Percentiles rank a stretch among this genome's conserved stretches.
Evolutionary conservation across 352 stramenopile genomes (phyloP).

Genomic region (Pilasporangium apinafurcum): DNA sequence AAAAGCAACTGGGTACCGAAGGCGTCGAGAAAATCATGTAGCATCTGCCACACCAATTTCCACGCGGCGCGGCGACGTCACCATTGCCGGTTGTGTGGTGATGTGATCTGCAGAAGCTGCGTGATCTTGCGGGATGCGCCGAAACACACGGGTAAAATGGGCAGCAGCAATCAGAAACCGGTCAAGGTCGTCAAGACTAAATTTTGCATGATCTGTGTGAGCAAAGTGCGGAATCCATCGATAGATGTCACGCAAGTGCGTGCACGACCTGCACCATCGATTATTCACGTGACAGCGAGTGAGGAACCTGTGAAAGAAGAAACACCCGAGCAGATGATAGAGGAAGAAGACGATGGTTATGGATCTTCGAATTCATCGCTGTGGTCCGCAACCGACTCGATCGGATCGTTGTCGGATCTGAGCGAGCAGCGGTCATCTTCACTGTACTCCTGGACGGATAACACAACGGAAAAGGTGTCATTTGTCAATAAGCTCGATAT

Average conservation of each 20-base stretch:
- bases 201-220: slow-evolving; percentile 55
- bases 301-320: too few species aligned
- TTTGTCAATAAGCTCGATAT: slow-evolving; percentile 39
- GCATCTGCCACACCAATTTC: slow-evolving; percentile 58
- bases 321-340: too few species aligned
- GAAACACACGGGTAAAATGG: slow-evolving; percentile 11
- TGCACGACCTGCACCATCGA: slow-evolving; percentile 6
- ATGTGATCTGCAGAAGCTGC: slow-evolving; percentile 69
- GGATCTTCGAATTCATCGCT: too few species aligned
- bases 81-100: slow-evolving; percentile 74
- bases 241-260: slow-evolving; percentile 51
- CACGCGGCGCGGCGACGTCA: slow-evolving; percentile 53
- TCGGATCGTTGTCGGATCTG: too few species aligned
- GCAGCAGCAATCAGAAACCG: too few species aligned
- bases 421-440: too few species aligned
- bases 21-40: slow-evolving; percentile 28
- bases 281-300: background rate
- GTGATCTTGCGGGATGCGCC: slow-evolving; percentile 44
- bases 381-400: slow-evolving; percentile 3
- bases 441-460: too few species aligned
- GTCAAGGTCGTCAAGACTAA: slow-evolving; percentile 53
- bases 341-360: slow-evolving; percentile 1
- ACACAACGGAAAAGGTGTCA: slow-evolving; percentile 19
- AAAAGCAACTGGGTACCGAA: slow-evolving; percentile 53
- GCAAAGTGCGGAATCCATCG: too few species aligned